A percentile compares a stretch with the other conserved stretches of the same genome.
These are phyloP conservation scores for Diaporthe ilicicola DNA, from an alignment of 2,329 filamentous ascomycete species.

Conservation along the genomic window DNA sequence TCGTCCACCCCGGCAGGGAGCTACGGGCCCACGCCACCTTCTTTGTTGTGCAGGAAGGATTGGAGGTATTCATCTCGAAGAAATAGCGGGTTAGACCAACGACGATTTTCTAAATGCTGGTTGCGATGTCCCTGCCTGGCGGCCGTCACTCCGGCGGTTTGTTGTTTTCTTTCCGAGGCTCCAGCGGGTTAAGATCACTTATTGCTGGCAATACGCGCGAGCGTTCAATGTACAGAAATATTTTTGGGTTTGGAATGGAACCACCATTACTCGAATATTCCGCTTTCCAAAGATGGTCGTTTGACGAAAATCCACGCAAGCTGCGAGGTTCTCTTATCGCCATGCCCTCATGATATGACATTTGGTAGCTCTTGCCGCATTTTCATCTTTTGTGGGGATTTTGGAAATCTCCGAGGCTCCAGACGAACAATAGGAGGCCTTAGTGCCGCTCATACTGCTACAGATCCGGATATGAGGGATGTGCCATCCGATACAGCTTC, in stretches of 20 bases:
- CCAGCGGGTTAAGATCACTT: not conserved
- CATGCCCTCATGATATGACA: not conserved
- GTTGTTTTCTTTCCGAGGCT: not conserved
- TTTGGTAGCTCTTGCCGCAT: too few relatives aligned
- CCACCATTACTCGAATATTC: not conserved
- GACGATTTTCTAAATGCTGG: accelerated
- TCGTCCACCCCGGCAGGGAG: slow-evolving; percentile 58
- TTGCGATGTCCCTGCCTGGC: not conserved
- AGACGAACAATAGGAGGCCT: too few relatives aligned
- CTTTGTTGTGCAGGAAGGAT: slow-evolving; percentile 66
- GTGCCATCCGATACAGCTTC: too few relatives aligned
- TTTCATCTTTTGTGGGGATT: too few relatives aligned
- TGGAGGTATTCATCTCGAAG: slow-evolving; percentile 59
- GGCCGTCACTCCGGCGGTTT: not conserved
- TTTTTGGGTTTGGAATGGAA: not conserved
- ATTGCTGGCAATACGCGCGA: not conserved
- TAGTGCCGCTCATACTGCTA: too few relatives aligned
- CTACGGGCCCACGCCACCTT: slow-evolving; percentile 65
- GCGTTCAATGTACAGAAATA: not conserved
- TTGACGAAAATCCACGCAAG: too few relatives aligned
- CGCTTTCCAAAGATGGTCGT: not conserved
- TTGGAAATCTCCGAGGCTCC: too few relatives aligned
- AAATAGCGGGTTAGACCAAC: slow-evolving; percentile 31
- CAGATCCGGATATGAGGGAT: too few relatives aligned
- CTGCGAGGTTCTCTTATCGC: not conserved